A percentile compares a stretch with the other conserved stretches of the same genome.
phyloP scores from a whole-genome alignment of 192 early-diverging fungal genomes.

The Chytriomyces confervae region DNA sequence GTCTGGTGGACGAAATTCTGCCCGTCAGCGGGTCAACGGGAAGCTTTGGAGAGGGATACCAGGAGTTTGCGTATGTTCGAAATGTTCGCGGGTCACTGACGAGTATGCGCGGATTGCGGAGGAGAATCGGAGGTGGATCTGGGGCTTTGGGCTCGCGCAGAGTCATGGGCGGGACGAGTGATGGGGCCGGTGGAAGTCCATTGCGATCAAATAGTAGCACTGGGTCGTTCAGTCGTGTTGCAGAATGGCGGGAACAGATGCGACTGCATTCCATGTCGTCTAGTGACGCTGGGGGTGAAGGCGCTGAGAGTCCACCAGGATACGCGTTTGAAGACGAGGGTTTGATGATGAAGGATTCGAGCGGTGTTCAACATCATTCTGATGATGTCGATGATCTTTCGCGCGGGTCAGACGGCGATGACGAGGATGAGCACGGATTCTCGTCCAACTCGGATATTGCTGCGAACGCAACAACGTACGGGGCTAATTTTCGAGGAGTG shows the following conservation, averaged over 20 bases:
- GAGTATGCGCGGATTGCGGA: conserved; percentile 18
- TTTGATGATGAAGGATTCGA: conserved; percentile 24
- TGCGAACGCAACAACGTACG: not conserved
- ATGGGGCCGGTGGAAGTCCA: not conserved
- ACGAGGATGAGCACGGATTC: conserved; percentile 12
- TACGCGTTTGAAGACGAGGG: conserved; percentile 21
- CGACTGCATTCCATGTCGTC: not conserved
- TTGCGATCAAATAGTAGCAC: conserved; percentile 21
- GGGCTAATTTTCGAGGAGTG: not conserved
- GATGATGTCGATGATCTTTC: conserved; percentile 21
- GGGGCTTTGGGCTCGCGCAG: conserved; percentile 1
- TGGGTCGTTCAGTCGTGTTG: conserved; percentile 13
- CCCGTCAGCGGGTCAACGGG: conserved; percentile 55
- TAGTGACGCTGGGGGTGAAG: conserved; percentile 28
- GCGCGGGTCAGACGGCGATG: conserved; percentile 25
- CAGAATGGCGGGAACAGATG: conserved; percentile 12
- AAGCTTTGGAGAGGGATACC: conserved; percentile 25
- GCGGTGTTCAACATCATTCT: not conserved
- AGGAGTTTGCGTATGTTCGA: not conserved
- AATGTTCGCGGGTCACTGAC: not conserved
- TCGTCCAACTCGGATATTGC: not conserved
- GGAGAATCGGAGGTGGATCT: conserved; percentile 12
- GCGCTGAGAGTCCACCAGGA: not conserved
- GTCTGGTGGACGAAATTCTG: conserved; percentile 76
- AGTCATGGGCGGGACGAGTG: not conserved